Evolutionary conservation across 2,329 filamentous ascomycete genomes (phyloP).

Genomic region (Epichloe brachyelytri): DNA sequence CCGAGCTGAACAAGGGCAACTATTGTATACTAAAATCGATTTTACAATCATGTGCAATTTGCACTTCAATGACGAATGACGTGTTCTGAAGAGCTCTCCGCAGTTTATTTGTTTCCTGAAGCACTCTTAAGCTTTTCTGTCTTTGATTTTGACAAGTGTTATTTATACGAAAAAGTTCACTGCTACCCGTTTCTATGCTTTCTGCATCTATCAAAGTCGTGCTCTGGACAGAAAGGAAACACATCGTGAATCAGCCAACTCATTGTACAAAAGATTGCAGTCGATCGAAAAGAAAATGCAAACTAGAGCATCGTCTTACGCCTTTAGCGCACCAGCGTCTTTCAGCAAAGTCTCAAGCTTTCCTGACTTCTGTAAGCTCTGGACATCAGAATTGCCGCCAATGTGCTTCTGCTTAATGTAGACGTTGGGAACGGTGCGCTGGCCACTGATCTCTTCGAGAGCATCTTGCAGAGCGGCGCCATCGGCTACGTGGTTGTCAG

Average conservation of each 20-base stretch:
- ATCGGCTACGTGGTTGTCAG: constrained; percentile 46
- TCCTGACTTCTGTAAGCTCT: constrained; percentile 37
- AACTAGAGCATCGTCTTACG: constrained; percentile 18
- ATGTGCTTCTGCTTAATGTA: constrained; percentile 88
- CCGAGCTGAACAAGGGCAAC: not conserved
- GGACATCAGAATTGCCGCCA: constrained; percentile 86
- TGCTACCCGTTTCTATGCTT: not conserved
- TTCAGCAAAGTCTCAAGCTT: constrained; percentile 28
- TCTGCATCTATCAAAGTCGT: constrained; percentile 3
- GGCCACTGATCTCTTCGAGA: constrained; percentile 64
- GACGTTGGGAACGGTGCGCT: constrained; percentile 90
- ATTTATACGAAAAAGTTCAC: not conserved
- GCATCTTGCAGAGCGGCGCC: constrained; percentile 73
- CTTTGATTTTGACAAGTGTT: not conserved
- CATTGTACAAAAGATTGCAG: not conserved
- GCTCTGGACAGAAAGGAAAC: not conserved
- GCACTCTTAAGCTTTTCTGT: too few relatives aligned
- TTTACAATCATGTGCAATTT: too few relatives aligned
- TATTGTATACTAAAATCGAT: constrained; percentile 1
- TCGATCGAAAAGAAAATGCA: not conserved
- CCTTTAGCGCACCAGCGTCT: constrained; percentile 29
- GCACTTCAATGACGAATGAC: not conserved
- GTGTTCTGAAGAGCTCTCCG: too few relatives aligned
- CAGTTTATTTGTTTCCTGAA: too few relatives aligned
- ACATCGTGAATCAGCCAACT: constrained; percentile 1